Evolutionary conservation across 176 grass and related monocot genomes (phyloP).

Genomic region (sorghum (Sorghum bicolor)): Sorghum_bicolor_NCBIv3 NC_012870.2:71929001-71929500

Average conservation of each 20-base stretch:
- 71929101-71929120: constrained; percentile 38
- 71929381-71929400: neutral
- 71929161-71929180: neutral
- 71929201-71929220: neutral
- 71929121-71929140: constrained; percentile 24
- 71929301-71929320: neutral
- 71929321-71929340: neutral
- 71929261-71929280: neutral
- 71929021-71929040: neutral
- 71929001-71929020: neutral
- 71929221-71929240: constrained; percentile 2
- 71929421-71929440: constrained; percentile 6
- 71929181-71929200: neutral
- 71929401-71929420: constrained; percentile 16
- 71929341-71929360: neutral
- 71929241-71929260: neutral
- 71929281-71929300: neutral
- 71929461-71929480: constrained; percentile 14
- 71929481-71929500: neutral
- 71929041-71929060: neutral
- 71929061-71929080: neutral
- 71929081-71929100: neutral
- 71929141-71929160: constrained; percentile 24
- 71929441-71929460: constrained; percentile 47
- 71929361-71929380: neutral